These are phyloP conservation scores for Canariomyces notabilis DNA, from an alignment of 2,329 filamentous ascomycete genomes.

Conservation along the genomic window DNA sequence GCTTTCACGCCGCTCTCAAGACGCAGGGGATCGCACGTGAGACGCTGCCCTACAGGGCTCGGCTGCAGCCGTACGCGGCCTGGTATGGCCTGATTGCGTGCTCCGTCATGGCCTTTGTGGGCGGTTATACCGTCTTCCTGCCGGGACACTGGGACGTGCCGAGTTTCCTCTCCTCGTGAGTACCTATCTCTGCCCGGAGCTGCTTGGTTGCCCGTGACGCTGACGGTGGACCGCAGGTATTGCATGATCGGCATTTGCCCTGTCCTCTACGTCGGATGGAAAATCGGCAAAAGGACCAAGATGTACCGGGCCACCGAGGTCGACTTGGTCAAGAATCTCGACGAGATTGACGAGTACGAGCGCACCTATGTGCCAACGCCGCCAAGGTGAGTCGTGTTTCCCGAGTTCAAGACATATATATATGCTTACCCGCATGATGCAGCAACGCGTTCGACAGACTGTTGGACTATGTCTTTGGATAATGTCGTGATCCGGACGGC, in stretches of 20 bases:
- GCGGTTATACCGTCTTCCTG: constrained; percentile 48
- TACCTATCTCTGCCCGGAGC: background rate
- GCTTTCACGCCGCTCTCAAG: constrained; percentile 47
- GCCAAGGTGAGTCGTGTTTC: constrained; percentile 20
- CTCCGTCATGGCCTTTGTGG: constrained; percentile 50
- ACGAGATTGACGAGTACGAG: constrained; percentile 50
- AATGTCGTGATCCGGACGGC: background rate
- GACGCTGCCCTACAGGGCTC: constrained; percentile 44
- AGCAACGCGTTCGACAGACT: constrained; percentile 22
- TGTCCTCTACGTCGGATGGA: constrained; percentile 60
- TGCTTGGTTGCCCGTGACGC: background rate
- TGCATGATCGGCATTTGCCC: constrained; percentile 30
- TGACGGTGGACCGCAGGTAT: constrained; percentile 21
- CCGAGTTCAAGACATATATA: no score
- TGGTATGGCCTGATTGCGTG: constrained; percentile 44
- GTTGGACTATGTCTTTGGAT: constrained; percentile 26
- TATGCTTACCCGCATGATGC: background rate
- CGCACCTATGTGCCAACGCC: constrained; percentile 23
- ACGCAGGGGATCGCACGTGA: constrained; percentile 42
- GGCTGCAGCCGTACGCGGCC: constrained; percentile 47
- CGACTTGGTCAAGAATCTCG: constrained; percentile 58
- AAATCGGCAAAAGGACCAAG: constrained; percentile 58
- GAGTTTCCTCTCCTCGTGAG: constrained; percentile 31
- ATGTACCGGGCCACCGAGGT: constrained; percentile 51
- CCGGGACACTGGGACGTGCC: constrained; percentile 29